Evolutionary conservation across 805 yeast genomes (phyloP).

Genomic region (Teunomyces barrocoloradensis): DNA sequence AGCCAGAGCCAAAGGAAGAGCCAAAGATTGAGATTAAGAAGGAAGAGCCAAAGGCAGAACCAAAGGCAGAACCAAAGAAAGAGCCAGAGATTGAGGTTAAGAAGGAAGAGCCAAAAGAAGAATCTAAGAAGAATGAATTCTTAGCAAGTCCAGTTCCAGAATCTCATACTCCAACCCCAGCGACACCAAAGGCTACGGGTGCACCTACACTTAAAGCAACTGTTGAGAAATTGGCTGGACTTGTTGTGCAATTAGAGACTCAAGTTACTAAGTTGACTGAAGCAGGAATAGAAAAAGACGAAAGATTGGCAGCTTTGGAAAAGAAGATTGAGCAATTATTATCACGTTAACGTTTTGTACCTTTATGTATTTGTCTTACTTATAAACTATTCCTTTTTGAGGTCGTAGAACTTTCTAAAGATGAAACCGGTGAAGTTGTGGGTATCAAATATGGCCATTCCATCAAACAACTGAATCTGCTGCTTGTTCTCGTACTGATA

Average conservation of each 20-base stretch:
- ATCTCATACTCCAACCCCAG: conserved; percentile 9
- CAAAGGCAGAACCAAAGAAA: conserved; percentile 10
- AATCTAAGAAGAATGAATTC: not conserved
- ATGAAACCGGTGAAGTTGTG: conserved; percentile 65
- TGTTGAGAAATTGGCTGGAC: conserved; percentile 59
- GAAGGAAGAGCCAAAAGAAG: not conserved
- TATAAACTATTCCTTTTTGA: conserved; percentile 12
- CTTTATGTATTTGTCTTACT: not conserved
- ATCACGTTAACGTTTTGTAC: conserved; percentile 13
- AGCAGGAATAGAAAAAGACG: conserved; percentile 64
- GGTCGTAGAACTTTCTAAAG: conserved; percentile 71
- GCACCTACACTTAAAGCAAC: conserved; percentile 70
- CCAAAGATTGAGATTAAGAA: conserved; percentile 7
- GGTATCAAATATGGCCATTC: conserved; percentile 67
- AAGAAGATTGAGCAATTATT: conserved; percentile 56
- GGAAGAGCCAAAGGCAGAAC: conserved; percentile 12
- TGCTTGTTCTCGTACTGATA: conserved; percentile 68
- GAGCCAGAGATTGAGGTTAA: conserved; percentile 7
- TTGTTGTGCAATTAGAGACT: conserved; percentile 57
- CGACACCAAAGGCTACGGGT: conserved; percentile 17
- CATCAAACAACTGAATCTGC: conserved; percentile 58
- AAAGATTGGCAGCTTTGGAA: conserved; percentile 56
- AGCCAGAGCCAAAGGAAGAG: not conserved
- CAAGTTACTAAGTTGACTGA: conserved; percentile 51
- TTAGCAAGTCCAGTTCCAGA: conserved; percentile 7